These are phyloP conservation scores for Coemansia sp. DNA, from an alignment of 192 early-diverging fungal species.

Conservation along the genomic window DNA sequence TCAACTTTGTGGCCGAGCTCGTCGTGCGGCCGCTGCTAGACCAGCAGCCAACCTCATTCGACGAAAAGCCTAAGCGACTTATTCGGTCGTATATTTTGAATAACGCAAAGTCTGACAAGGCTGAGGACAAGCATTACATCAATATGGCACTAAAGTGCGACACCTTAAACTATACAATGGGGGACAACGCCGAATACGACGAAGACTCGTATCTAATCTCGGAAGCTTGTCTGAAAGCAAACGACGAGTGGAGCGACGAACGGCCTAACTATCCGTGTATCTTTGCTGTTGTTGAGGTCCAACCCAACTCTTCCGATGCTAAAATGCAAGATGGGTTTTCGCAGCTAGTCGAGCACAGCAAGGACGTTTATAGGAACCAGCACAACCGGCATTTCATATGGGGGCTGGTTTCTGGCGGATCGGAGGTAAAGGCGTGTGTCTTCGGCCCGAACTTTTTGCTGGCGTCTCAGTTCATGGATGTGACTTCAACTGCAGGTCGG, in stretches of 20 bases:
- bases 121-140: neutral
- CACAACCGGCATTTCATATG: too few species aligned
- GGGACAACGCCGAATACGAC: neutral
- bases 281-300: too few species aligned
- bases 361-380: constrained; percentile 8
- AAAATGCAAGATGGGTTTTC: neutral
- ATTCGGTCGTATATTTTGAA: constrained; percentile 3
- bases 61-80: neutral
- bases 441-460: neutral
- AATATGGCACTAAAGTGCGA: constrained; percentile 5
- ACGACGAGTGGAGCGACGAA: neutral
- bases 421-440: too few species aligned
- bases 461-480: constrained; percentile 1
- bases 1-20: neutral
- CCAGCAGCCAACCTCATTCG: neutral
- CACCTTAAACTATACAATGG: neutral
- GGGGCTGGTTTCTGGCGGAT: neutral
- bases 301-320: neutral
- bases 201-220: neutral
- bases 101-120: neutral
- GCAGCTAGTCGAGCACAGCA: constrained; percentile 5
- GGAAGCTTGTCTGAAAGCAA: neutral
- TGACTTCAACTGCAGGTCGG: neutral
- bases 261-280: too few species aligned
- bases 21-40: neutral